Evolutionary conservation across 345 rosid genomes (phyloP).

Genomic region (Mangifera indica): DNA sequence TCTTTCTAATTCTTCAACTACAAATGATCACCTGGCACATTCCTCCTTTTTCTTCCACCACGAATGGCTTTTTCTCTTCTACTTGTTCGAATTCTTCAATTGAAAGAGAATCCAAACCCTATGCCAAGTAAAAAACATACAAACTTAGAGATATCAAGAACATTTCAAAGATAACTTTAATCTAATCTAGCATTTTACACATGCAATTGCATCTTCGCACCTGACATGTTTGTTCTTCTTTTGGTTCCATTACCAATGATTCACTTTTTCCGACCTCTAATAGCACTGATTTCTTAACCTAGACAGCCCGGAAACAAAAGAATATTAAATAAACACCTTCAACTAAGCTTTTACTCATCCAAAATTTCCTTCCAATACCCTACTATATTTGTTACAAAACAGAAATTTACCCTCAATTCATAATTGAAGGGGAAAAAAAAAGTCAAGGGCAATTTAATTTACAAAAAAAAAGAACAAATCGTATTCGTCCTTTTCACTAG

Average conservation of each 20-base stretch:
- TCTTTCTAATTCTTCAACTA: not conserved
- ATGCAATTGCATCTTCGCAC: conserved; percentile 3
- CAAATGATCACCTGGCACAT: conserved; percentile 25
- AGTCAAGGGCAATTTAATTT: not conserved
- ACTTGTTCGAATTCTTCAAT: conserved; percentile 15
- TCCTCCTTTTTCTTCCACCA: conserved; percentile 18
- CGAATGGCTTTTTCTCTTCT: conserved; percentile 19
- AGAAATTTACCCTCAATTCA: no score
- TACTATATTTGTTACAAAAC: not conserved
- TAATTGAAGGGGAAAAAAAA: not conserved
- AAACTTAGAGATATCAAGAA: not conserved
- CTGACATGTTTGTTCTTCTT: conserved; percentile 14
- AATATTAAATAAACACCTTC: conserved; percentile 7
- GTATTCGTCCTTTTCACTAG: not conserved
- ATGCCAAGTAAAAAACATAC: not conserved
- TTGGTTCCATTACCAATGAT: not conserved
- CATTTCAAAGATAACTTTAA: not conserved
- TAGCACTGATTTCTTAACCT: conserved; percentile 2
- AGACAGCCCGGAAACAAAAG: conserved; percentile 5
- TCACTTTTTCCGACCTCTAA: not conserved
- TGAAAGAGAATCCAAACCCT: conserved; percentile 9
- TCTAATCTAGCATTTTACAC: not conserved
- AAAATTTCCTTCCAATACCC: not conserved
- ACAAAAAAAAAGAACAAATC: not conserved
- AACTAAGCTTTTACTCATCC: not conserved